Base-by-base conservation (phyloP, 2,329 filamentous ascomycete species). In the Colletotrichum liaoningense region DNA sequence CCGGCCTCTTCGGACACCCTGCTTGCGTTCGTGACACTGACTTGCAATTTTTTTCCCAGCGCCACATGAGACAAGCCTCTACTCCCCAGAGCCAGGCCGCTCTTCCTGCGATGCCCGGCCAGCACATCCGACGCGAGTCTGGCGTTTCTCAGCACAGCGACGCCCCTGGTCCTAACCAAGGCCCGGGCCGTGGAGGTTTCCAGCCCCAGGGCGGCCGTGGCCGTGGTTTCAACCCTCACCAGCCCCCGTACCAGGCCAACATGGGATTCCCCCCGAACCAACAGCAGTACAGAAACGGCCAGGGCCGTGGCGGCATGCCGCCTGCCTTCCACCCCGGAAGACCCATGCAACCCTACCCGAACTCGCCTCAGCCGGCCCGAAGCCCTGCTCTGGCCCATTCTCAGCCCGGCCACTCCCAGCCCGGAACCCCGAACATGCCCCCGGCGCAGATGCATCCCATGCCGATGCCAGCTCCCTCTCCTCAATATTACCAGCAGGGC, bases 111-210 rank as follows among this genome's bases (percentile, higher is more conserved):
- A 93, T 93, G 79, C 88, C 91, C n/a, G 90, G 89, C 57, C 80
- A 85, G 76, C 95, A 98, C 83, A 90, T 94, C 78, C 93, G 96
- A 79, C 93, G 95, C 78, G 93, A 96, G 81, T 98, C 96, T 14
- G 73, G 68, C 54, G 74, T 75, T 35, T 75, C 74, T 16, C 72
- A 75, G 55, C 74, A 75, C 82, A 91, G 90, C 81, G 91, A 90
- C 81, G 93, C 90, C 80, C 86, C 86, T 77, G 89, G 89, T 52
- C 88, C 89, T 74, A 87, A 88, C 54, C 87, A 89, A 74, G 87
- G 88, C 52, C 87, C 91, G 79, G 88, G 87, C 77, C 89, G 90
- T 77, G 90, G 88, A 76, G 88, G 86, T 76, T 90, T 84, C 76
- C 81, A 84, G 63, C 81, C 84, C 38, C 85, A 88, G 75, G 84